Base-by-base conservation (phyloP, 2,329 filamentous ascomycete species). In the Diaporthe nobilis region DNA sequence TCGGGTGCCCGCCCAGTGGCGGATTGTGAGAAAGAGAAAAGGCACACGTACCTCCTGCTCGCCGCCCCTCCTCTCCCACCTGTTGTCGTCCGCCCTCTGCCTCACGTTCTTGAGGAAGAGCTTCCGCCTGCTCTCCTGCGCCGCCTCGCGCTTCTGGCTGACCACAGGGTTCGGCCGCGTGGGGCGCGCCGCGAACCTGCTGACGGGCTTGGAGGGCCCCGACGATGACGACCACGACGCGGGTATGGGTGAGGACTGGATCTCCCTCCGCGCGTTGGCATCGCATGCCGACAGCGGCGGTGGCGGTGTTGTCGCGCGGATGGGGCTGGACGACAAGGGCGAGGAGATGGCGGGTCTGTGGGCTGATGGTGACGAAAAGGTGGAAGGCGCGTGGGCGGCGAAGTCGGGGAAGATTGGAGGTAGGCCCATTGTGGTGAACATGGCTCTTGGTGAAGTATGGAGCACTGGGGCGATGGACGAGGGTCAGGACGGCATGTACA, bases 71-170 rank as follows among this genome's bases (percentile, higher is more conserved):
- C 88, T 86, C 79, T 90, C 87, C 88, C 91, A 93, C 31, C 85
- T 85, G 79, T 86, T 88, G 39, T 94, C 90, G 57, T 93, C 90
- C 3, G 88, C 85, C 55, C 90, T 88, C 79, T 91, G 88, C 75
- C 90, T 87, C 25, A 94, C 91, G 71, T 88, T 93, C 81, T 92
- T 90, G 76, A 96, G 85, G 79, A 96, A 96, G 74, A 93, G 85
- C 44, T 90, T 89, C 63, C 94, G 87, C 75, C 94, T 86, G 72
- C 89, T 87, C 81, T 94, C 92, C 73, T 92, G 90, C 0, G 87
- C 87, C 25, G 90, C 90, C 81, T 95, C 90, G 70, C 90, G 88
- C 76, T 85, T 89, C 78, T 90, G 89, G 31, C 51, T 68, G 25
- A 92, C 84, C 9, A 93, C 80, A 0, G 92, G 93, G 77, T 93